Base-by-base conservation (phyloP, 2,329 filamentous ascomycete genomes). In the Magnaporthales sp. region DNA sequence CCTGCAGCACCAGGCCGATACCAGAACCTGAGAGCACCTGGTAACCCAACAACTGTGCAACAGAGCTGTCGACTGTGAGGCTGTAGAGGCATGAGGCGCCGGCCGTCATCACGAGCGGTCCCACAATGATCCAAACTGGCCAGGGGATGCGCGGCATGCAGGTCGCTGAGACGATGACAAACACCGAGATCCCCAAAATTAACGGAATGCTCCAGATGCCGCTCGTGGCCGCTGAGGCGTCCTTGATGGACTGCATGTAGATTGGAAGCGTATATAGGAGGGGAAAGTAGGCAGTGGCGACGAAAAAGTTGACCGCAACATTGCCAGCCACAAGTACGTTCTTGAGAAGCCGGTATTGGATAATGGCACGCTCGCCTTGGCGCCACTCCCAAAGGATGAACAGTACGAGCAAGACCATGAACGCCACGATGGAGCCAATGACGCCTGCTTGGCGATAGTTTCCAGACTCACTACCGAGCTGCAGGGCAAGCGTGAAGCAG, bases 401-500 rank as follows among this genome's bases (percentile, higher is more conserved):
- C 3, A 46, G 27, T 4, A 56, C 9, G 22, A 51, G 24, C n/a
- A 58, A 2, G 29, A 19, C 51, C 22, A 32, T 51, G 64, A 58
- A 65, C 6, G 46, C 64, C 26, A 29, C 51, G 46, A 65, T n/a
- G 13, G 27, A n/a, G 19, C 64, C 64, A 22, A 65, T 38, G 13
- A 65, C 38, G 29, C 32, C 30, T 8, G 46, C 29, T 22, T 46
- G 30, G 56, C 15, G 30, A 24, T 58, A 66, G 19, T 58, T 22
- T 11, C 46, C 27, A 7, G 31, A 27, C 22, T 60, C 51, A 29
- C 64, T 61, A 15, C 64, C 64, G 5, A 60, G 38, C 64, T 66
- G 51, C 51, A 66, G 19, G 7, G 54, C 64, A 10, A 66, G 51
- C 22, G 38, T 58, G 54, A 66, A 66, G n/a, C 64, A 66, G 15